phyloP scores from a whole-genome alignment of 768 basidiomycete species.

The Collybia nuda region DNA sequence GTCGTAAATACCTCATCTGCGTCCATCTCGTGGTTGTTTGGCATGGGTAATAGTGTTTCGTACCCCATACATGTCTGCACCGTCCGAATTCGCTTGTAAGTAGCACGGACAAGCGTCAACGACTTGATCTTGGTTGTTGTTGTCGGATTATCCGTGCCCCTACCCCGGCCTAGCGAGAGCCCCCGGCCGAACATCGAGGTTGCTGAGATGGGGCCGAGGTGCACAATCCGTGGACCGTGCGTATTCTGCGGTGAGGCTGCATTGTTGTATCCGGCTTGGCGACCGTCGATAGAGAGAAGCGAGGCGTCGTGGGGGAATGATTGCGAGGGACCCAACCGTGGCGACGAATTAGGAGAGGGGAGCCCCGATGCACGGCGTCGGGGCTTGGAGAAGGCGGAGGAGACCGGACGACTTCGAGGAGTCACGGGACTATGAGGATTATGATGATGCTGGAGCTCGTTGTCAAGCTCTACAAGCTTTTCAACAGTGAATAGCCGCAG shows the following conservation, averaged over 20 bases:
- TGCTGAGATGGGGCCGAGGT: constrained; percentile 53
- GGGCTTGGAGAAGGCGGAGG: constrained; percentile 59
- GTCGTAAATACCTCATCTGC: constrained; percentile 31
- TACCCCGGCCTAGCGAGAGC: constrained; percentile 25
- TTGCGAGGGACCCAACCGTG: constrained; percentile 32
- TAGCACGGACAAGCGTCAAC: constrained; percentile 48
- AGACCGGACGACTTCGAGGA: constrained; percentile 38
- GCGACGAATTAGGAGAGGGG: constrained; percentile 49
- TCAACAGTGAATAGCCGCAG: constrained; percentile 67
- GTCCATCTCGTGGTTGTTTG: constrained; percentile 25
- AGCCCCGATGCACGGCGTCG: constrained; percentile 42
- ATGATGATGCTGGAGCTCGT: constrained; percentile 42
- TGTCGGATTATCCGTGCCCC: constrained; percentile 20
- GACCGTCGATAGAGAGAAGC: constrained; percentile 21
- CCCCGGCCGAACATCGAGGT: constrained; percentile 32
- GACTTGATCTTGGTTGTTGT: constrained; percentile 50
- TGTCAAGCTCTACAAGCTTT: constrained; percentile 54
- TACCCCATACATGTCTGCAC: constrained; percentile 70
- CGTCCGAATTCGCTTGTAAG: constrained; percentile 59
- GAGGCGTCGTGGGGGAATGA: constrained; percentile 23
- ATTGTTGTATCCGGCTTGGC: constrained; percentile 41
- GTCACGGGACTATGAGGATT: constrained; percentile 16
- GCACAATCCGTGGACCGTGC: constrained; percentile 51
- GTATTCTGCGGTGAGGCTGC: constrained; percentile 33
- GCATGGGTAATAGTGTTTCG: constrained; percentile 50